A percentile compares a stretch with the other conserved stretches of the same genome.
phyloP scores from a whole-genome alignment of 139 green algal genomes.

The Tetraselmis chui region DNA sequence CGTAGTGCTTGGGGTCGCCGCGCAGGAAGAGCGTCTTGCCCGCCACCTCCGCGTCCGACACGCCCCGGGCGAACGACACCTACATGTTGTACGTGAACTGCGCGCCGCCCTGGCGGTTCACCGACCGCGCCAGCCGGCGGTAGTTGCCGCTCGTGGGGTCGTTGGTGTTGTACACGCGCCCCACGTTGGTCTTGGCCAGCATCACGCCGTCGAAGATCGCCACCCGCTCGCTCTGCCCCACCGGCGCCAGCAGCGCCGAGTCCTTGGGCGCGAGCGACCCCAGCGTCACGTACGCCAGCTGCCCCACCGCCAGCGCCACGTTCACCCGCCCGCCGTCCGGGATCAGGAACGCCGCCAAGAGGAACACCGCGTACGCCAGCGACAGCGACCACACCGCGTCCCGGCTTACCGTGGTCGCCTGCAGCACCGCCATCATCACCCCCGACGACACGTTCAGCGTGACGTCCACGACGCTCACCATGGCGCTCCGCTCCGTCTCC shows the following conservation, averaged over 20 bases:
- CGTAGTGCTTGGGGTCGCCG: not conserved
- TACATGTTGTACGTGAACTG: not conserved
- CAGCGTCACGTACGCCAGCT: not conserved
- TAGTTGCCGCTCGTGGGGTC: not conserved
- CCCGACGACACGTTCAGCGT: not conserved
- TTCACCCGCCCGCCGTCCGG: not conserved
- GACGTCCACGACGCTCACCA: not conserved
- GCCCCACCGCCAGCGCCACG: not conserved
- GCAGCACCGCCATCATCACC: not conserved
- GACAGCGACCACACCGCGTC: not conserved
- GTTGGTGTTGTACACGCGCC: not conserved
- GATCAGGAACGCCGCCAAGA: not conserved
- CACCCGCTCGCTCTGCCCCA: not conserved
- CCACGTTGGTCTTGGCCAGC: not conserved
- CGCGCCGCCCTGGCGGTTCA: not conserved
- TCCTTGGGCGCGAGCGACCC: not conserved
- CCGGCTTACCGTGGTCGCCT: not conserved
- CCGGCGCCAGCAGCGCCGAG: not conserved
- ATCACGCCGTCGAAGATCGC: not conserved
- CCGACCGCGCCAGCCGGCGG: not conserved
- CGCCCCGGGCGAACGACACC: not conserved
- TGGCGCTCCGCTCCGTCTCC: too few species aligned
- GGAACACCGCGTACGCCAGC: not conserved
- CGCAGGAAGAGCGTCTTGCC: not conserved
- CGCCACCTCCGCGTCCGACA: not conserved